Evolutionary conservation across 75 land plant species (phyloP), one percentile per base, ranked within the genome.

Genomic region (Adiantum capillusveneris): DNA sequence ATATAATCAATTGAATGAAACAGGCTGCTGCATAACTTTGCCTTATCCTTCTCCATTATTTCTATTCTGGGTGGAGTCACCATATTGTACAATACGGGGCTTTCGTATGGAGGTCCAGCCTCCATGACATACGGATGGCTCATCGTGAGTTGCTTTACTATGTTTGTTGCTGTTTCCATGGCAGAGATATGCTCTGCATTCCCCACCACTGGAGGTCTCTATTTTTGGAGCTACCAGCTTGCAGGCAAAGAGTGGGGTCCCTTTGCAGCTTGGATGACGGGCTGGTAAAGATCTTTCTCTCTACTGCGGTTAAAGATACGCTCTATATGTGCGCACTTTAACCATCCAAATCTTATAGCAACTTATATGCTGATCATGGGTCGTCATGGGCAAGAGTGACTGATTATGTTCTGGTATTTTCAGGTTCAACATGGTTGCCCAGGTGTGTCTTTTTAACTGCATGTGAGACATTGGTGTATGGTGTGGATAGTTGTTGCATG

Each of bases 141-240:
- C 28, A 65, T 90, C 26, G 86, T 80, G 6, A 82, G 94, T 1
- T 49, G 44, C 17, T 88, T 90, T 58, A 87, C 85, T 26, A 59
- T 88, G 94, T 65, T 74, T 30, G 87, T 90, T 34, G 93, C 87
- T 20, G 56, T 79, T 25, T 67, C 94, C 11, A 87, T 90, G 96
- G 93, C 94, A 20, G 96, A 90, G 65, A 87, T 90, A 29, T 90
- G 96, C 66, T 90, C 96, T n/a, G 70, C 96, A 5, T 90, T 69
- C 37, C 96, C 96, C 12, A 90, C 96, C 1, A 87, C 96, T 21
- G 96, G 96, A 16, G 96, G 96, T 21, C 85, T 90, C 16, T 90
- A 90, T 61, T 90, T 77, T 56, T 90, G 96, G 96, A 90, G 96
- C 60, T 82, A 79, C 16, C 82, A 67, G 71, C 80, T 90, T 36